Base-by-base conservation (phyloP, 2,329 filamentous ascomycete genomes). In the Penicillium glabrum region DNA sequence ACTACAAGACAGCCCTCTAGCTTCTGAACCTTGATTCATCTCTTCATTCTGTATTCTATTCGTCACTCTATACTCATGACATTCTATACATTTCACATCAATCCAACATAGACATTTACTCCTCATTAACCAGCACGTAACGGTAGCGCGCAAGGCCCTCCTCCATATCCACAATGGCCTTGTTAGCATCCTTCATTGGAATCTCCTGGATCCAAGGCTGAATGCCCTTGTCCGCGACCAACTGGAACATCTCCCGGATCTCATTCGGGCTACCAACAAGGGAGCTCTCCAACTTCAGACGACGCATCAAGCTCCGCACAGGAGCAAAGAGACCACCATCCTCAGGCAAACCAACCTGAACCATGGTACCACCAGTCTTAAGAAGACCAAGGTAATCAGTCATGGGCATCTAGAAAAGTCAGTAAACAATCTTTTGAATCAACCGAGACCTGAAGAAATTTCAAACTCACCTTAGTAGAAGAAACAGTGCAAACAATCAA, bases 291-390 rank as follows among this genome's bases (percentile, higher is more conserved):
- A 86, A 68, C 65, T 78, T 81, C 33, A 79, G 62, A 2, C 82
- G 85, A n/a, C 68, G 72, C 48, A 89, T 83, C 51, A 90, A 74
- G 1, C 78, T 73, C 62, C 83, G 83, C 5, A 83, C 81, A 52
- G 78, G 80, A 58, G 88, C 81, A 1, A 74, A 71, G 13, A 84
- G 83, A 6, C 69, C 61, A 5, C 72, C 72, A 53, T 83, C 83
- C 59, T 91, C 88, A 1, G 88, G 88, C 1, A 83, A 80, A 57
- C 87, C 88, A 44, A 91, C 80, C 70, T 89, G 86, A 49, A 89
- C 80, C 58, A 89, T 83, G 13, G 78, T 79, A 13, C 88, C 87
- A 47, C 83, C 80, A 16, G 79, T 77, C 47, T 80, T 77, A 41
- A 90, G 76, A 2, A 91, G 80, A 21, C 73, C 66, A 46, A 91